These are phyloP conservation scores for Xylaria sp. DNA, from an alignment of 2,329 filamentous ascomycete species.

Conservation along the genomic window DNA sequence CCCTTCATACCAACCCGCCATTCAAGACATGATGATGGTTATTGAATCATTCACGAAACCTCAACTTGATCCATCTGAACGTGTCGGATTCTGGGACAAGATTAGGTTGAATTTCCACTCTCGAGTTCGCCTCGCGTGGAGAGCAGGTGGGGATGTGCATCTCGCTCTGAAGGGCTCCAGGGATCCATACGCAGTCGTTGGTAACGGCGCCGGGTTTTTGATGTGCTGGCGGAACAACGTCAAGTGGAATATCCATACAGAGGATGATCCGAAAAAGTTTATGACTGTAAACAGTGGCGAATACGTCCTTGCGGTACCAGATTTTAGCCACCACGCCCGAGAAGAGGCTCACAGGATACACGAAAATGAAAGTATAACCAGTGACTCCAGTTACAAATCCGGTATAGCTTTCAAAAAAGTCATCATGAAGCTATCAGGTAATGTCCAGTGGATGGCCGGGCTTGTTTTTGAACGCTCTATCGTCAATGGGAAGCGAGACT, in stretches of 20 bases:
- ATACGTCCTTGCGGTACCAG: conserved; percentile 92
- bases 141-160: conserved; percentile 94
- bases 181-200: conserved; percentile 93
- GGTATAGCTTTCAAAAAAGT: conserved; percentile 96
- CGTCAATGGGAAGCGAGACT: conserved; percentile 76
- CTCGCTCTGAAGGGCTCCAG: conserved; percentile 89
- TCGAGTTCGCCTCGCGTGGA: conserved; percentile 88
- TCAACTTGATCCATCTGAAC: conserved; percentile 90
- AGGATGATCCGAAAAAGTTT: conserved; percentile 89
- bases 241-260: conserved; percentile 82
- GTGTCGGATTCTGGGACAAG: conserved; percentile 99
- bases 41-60: conserved; percentile 98
- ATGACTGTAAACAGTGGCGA: conserved; percentile 97
- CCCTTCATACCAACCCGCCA: conserved; percentile 95
- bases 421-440: conserved; percentile 97
- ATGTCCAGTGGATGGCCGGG: conserved; percentile 91
- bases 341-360: conserved; percentile 64
- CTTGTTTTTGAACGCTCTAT: conserved; percentile 91
- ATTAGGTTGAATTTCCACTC: conserved; percentile 95
- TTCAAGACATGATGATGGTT: conserved; percentile 99
- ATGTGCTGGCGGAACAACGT: conserved; percentile 99
- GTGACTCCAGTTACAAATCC: conserved; percentile 72
- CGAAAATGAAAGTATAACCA: conserved; percentile 68
- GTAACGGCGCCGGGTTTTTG: conserved; percentile 91
- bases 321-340: conserved; percentile 88